Evolutionary conservation across 2,329 filamentous ascomycete genomes (phyloP).

Genomic region (Aspergillus udagawae): DNA sequence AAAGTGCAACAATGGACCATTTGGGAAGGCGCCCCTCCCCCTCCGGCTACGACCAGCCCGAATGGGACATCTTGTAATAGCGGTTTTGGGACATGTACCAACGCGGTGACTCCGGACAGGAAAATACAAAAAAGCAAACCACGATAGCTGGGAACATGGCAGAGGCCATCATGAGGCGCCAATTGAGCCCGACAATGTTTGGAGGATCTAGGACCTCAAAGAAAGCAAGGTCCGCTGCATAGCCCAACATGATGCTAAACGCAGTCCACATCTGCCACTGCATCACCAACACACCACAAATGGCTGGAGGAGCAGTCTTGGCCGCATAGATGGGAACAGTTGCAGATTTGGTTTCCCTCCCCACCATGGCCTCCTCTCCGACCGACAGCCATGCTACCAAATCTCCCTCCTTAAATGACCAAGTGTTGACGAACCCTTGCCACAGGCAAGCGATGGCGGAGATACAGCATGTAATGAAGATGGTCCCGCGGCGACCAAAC

Average conservation of each 20-base stretch:
- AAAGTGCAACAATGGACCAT: no score
- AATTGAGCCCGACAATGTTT: constrained; percentile 56
- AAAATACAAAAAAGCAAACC: constrained; percentile 57
- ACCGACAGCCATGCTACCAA: no score
- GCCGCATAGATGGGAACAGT: constrained; percentile 75
- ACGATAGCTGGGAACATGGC: constrained; percentile 60
- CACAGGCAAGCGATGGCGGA: constrained; percentile 53
- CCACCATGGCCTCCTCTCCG: no score
- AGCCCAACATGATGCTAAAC: constrained; percentile 54
- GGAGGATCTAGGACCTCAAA: constrained; percentile 51
- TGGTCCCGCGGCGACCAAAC: constrained; percentile 69
- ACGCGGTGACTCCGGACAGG: constrained; percentile 54
- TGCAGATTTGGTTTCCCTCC: constrained; percentile 67
- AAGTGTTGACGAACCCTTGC: constrained; percentile 65
- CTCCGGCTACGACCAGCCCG: no score
- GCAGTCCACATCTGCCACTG: constrained; percentile 65
- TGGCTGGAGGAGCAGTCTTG: constrained; percentile 65
- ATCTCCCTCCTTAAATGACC: no score
- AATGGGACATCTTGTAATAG: no score
- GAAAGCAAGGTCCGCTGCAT: constrained; percentile 59
- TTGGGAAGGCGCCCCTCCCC: no score
- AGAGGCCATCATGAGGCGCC: constrained; percentile 67
- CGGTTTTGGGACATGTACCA: constrained; percentile 47
- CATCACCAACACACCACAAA: constrained; percentile 76
- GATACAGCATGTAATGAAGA: constrained; percentile 72